A percentile compares a stretch with the other conserved stretches of the same genome.
Conservation (phyloP, 2,329 filamentous ascomycete genomes). For the Epichloe gansuensis region DNA sequence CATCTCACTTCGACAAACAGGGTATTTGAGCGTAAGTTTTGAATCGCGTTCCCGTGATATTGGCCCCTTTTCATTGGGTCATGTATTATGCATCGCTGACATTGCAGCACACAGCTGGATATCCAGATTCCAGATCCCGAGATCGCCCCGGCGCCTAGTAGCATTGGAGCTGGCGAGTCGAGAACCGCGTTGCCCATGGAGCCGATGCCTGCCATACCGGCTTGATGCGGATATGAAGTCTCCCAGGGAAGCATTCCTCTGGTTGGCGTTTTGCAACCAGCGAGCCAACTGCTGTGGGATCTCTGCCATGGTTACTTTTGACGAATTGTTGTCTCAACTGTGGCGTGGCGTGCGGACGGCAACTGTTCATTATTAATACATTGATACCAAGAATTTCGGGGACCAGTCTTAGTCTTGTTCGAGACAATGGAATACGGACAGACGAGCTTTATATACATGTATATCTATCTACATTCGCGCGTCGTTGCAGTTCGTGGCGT, state of each 20-base stretch:
- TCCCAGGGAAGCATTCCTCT: neutral
- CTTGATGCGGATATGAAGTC: slow-evolving; percentile 6
- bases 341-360: neutral
- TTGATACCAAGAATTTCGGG: neutral
- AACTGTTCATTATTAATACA: neutral
- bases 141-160: slow-evolving; percentile 42
- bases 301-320: too few relatives aligned
- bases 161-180: slow-evolving; percentile 25
- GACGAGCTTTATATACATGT: too few relatives aligned
- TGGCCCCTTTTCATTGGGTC: neutral
- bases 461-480: too few relatives aligned
- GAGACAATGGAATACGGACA: too few relatives aligned
- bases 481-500: too few relatives aligned
- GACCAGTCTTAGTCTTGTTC: too few relatives aligned
- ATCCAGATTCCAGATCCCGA: slow-evolving; percentile 73
- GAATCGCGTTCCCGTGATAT: neutral
- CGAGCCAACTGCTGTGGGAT: too few relatives aligned
- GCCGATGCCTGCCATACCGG: slow-evolving; percentile 14
- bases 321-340: too few relatives aligned
- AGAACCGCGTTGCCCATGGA: slow-evolving; percentile 22
- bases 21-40: slow-evolving; percentile 66
- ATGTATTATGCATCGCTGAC: slow-evolving; percentile 6
- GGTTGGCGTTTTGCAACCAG: neutral
- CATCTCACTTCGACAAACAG: slow-evolving; percentile 66
- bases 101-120: slow-evolving; percentile 43